phyloP scores from a whole-genome alignment of 768 basidiomycete genomes.

The Podaxis sp. region DNA sequence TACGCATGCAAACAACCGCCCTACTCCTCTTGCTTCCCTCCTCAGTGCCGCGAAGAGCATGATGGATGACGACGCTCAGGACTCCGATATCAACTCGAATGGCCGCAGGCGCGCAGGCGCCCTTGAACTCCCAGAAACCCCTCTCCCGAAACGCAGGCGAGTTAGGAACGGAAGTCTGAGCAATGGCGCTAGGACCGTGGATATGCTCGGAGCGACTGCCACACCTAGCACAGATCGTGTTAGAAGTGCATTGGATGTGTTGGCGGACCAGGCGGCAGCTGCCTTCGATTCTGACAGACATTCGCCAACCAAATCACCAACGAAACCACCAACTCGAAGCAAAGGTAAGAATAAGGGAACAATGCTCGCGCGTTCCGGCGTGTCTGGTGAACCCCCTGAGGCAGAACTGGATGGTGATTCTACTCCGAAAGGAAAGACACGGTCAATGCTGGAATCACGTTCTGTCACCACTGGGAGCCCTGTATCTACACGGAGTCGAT shows the following conservation, averaged over 20 bases:
- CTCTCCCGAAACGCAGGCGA: slow-evolving; percentile 33
- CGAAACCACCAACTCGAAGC: slow-evolving; percentile 7
- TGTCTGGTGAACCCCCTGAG: not conserved
- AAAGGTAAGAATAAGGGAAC: slow-evolving; percentile 7
- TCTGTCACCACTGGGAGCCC: slow-evolving; percentile 3
- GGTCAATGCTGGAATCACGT: not conserved
- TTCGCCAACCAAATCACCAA: slow-evolving; percentile 2
- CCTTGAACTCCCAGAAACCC: slow-evolving; percentile 32
- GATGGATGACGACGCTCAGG: slow-evolving; percentile 40
- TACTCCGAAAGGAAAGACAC: slow-evolving; percentile 5
- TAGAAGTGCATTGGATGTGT: slow-evolving; percentile 63
- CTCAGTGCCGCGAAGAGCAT: slow-evolving; percentile 59
- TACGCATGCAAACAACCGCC: slow-evolving; percentile 19
- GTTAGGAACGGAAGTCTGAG: slow-evolving; percentile 16
- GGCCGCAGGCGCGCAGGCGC: slow-evolving; percentile 22
- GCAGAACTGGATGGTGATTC: not conserved
- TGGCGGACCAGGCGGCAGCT: slow-evolving; percentile 71
- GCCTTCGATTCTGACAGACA: slow-evolving; percentile 38
- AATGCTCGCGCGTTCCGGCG: not conserved
- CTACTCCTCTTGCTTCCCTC: slow-evolving; percentile 54
- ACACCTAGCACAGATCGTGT: slow-evolving; percentile 24
- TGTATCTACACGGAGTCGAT: slow-evolving; percentile 9
- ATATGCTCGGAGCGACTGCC: slow-evolving; percentile 6
- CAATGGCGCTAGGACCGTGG: slow-evolving; percentile 3
- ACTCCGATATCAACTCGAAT: slow-evolving; percentile 12